phyloP scores from a whole-genome alignment of 768 basidiomycete genomes.

The Mrakia hoshinonis region DNA sequence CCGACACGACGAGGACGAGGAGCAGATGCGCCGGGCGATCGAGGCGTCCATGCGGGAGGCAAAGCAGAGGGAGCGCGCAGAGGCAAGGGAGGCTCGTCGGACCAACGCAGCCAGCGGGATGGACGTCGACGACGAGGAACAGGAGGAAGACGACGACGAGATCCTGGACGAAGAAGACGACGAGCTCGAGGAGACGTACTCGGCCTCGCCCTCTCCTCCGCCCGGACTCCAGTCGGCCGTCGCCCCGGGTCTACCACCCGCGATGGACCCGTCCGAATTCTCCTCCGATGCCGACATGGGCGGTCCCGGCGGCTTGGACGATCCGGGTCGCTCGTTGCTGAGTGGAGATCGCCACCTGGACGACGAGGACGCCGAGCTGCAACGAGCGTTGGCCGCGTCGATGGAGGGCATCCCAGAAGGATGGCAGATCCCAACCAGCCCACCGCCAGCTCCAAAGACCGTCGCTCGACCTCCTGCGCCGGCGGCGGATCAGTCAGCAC shows the following conservation, averaged over 20 bases:
- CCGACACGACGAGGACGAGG: slow-evolving; percentile 29
- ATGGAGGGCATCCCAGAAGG: slow-evolving; percentile 17
- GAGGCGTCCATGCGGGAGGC: slow-evolving; percentile 20
- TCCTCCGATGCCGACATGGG: not conserved
- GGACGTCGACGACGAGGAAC: slow-evolving; percentile 16
- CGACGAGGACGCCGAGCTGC: slow-evolving; percentile 24
- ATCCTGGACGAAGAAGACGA: slow-evolving; percentile 20
- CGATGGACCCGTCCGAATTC: not conserved
- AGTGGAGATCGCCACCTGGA: slow-evolving; percentile 7
- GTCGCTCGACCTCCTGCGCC: not conserved
- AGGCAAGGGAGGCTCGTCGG: not conserved
- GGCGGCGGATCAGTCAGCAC: too few relatives aligned
- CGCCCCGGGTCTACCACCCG: not conserved
- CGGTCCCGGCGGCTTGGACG: not conserved
- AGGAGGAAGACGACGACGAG: slow-evolving; percentile 9
- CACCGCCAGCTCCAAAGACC: not conserved
- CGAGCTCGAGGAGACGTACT: slow-evolving; percentile 1
- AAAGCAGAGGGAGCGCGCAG: slow-evolving; percentile 6
- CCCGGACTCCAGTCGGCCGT: not conserved
- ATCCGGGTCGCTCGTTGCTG: not conserved
- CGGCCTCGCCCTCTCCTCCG: not conserved
- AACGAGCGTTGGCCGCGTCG: slow-evolving; percentile 16
- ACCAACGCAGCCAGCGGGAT: not conserved
- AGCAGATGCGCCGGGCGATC: slow-evolving; percentile 24
- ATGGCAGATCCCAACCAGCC: not conserved